A percentile compares a stretch with the other conserved stretches of the same genome.
Evolutionary conservation across 2,329 filamentous ascomycete species (phyloP).

Genomic region (Aspergillus fischeri): DNA sequence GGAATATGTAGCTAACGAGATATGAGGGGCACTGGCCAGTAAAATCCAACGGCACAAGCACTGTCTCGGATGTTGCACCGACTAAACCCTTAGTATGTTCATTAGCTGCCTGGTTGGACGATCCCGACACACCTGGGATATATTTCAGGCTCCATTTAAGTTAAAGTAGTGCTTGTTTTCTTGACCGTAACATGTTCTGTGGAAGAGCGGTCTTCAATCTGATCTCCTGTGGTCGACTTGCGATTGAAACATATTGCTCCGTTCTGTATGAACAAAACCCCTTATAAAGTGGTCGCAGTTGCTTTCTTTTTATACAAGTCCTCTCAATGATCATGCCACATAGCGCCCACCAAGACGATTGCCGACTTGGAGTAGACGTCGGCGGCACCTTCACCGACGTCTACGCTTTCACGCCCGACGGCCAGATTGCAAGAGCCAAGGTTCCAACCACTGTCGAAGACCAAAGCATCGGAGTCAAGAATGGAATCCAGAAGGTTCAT

Average conservation of each 20-base stretch:
- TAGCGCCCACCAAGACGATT: constrained; percentile 6
- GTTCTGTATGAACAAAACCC: background rate
- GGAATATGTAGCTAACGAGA: no score
- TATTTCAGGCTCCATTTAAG: background rate
- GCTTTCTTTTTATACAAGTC: background rate
- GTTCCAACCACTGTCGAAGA: constrained; percentile 44
- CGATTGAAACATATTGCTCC: background rate
- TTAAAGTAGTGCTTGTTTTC: no score
- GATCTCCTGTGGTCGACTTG: background rate
- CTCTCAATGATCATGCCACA: background rate
- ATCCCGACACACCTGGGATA: background rate
- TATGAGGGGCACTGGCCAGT: no score
- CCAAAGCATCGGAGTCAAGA: constrained; percentile 46
- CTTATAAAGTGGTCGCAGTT: background rate
- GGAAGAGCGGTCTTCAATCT: no score
- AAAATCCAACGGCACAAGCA: no score
- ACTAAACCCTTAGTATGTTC: background rate
- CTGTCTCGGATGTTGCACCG: background rate
- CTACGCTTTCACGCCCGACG: constrained; percentile 44
- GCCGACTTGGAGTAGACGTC: constrained; percentile 25
- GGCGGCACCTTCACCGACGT: constrained; percentile 48
- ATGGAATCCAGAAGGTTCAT: constrained; percentile 44
- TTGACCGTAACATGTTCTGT: no score
- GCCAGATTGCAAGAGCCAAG: constrained; percentile 44
- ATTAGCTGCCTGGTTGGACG: background rate